Conservation (phyloP, 2,329 filamentous ascomycete species). For the Aspergillus vadensis region DNA sequence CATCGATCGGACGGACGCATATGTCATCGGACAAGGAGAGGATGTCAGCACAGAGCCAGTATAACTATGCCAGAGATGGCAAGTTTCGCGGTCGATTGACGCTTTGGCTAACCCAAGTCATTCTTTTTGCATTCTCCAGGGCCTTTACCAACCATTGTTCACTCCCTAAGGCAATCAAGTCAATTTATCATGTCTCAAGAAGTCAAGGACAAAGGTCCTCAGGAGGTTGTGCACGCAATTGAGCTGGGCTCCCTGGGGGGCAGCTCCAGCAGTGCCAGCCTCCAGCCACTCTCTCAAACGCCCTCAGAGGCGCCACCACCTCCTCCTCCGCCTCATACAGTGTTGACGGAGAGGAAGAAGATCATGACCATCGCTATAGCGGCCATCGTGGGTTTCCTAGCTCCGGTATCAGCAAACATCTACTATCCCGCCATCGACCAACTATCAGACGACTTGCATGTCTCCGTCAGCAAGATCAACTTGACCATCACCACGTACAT, state of each 20-base stretch:
- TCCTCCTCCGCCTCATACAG: background rate
- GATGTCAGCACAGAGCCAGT: background rate
- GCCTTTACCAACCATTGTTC: background rate
- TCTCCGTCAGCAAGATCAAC: constrained; percentile 38
- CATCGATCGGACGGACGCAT: background rate
- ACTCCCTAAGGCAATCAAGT: background rate
- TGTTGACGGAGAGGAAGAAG: background rate
- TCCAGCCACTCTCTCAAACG: background rate
- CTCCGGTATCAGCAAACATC: background rate
- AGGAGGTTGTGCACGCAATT: background rate
- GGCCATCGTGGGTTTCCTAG: background rate
- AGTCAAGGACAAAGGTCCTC: background rate
- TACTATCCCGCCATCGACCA: background rate
- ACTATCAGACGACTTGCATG: background rate
- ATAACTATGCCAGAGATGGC: background rate
- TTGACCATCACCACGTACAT: constrained; percentile 54
- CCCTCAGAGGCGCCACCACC: background rate
- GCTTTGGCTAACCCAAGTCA: background rate
- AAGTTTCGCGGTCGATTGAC: background rate
- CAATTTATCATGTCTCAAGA: background rate
- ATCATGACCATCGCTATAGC: background rate
- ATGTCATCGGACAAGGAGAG: background rate
- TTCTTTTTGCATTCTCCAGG: background rate
- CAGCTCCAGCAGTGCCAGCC: background rate
- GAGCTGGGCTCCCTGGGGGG: background rate